Evolutionary conservation across 352 stramenopile species (phyloP), one percentile per base, ranked within the genome.

Genomic region (Pythium utonaiense): DNA sequence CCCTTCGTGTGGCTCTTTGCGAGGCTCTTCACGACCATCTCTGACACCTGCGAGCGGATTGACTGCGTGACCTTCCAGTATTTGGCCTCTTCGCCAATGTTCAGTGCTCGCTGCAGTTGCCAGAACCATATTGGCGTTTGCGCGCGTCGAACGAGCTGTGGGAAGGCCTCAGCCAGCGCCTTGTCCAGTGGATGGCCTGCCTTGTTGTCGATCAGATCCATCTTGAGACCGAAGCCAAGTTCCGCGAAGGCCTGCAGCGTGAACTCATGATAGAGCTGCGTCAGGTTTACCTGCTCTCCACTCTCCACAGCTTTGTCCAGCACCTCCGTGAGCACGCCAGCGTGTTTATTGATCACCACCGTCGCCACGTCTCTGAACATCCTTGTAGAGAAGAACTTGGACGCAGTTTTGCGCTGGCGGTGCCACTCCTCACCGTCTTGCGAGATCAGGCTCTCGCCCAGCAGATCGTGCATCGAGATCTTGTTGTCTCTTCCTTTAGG

Each of bases 181-280:
- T 47, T 33, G 25, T 62, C 21, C 24, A 67, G 27, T 12, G 53
- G 42, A 24, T 67, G 60, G 27, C 30, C 41, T 4, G 58, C 21
- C 3, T 17, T 34, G 7, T 21, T 27, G 33, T 40, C 45, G 53
- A 67, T 47, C 3, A 49, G 13, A 9, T 67, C 19, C 48, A 67
- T 67, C 24, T 55, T 2, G 12, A 67, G 19, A 13, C 61, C 66
- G 48, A 67, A 70, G n/a, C 57, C 66, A 9, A 73, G 62, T 16
- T 73, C 59, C 10, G 66, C 47, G 41, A 73, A 62, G 9, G 56
- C 36, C 53, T 73, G 41, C 2, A 70, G 41, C 51, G 66, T 60
- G 45, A 69, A 67, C 19, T 60, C 38, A 33, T 67, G 21, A 16
- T 59, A 50, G 10, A 70, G 30, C 34, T 31, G 38, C 14, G 49